Conservation (phyloP, 2,329 filamentous ascomycete species). For the Trichoderma endophyticum region DNA sequence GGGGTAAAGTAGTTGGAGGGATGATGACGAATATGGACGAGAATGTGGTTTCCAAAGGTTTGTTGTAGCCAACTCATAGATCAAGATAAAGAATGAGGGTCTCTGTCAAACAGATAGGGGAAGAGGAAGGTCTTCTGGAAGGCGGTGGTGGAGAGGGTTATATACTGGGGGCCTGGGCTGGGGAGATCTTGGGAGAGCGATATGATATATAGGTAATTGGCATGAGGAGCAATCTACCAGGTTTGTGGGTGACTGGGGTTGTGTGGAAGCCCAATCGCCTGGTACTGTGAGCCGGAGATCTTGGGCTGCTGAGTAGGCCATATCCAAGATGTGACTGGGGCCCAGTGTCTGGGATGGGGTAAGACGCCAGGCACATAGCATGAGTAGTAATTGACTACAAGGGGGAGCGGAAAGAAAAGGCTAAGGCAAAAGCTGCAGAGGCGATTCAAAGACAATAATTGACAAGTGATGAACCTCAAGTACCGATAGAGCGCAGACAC, state of each 20-base stretch:
- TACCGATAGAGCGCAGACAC: neutral
- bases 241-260: constrained; percentile 29
- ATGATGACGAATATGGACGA: neutral
- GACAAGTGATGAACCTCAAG: neutral
- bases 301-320: constrained; percentile 23
- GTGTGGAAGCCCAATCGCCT: constrained; percentile 32
- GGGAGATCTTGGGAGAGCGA: constrained; percentile 24
- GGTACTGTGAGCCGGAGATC: constrained; percentile 29
- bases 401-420: neutral
- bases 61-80: neutral
- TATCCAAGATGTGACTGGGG: constrained; percentile 25
- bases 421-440: neutral
- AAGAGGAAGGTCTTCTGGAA: constrained; percentile 10
- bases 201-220: neutral
- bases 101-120: neutral
- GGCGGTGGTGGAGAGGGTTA: constrained; percentile 24
- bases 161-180: constrained; percentile 25
- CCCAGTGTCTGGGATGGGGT: constrained; percentile 4
- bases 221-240: constrained; percentile 15
- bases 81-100: neutral
- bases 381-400: neutral
- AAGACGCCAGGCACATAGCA: neutral
- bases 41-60: neutral
- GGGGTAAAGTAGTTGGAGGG: neutral
- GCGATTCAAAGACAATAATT: neutral